These are phyloP conservation scores for Cyclotella atomus DNA, from an alignment of 108 stramenopile species.

Conservation along the genomic window DNA sequence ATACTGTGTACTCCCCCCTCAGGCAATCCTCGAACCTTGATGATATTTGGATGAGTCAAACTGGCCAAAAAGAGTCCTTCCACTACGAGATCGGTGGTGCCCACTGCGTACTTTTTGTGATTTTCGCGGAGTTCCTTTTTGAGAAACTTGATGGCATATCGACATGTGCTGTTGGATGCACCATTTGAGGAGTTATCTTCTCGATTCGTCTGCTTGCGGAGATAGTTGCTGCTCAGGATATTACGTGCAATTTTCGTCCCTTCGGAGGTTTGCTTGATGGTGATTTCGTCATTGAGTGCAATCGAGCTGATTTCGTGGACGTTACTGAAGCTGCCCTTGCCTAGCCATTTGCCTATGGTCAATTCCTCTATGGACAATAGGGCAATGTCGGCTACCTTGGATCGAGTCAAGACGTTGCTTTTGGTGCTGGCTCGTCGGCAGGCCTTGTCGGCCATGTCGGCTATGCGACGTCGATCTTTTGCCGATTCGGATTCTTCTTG, in stretches of 20 bases:
- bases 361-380: constrained; percentile 26
- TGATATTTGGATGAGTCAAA: constrained; percentile 76
- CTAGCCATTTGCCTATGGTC: constrained; percentile 49
- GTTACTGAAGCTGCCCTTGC: constrained; percentile 68
- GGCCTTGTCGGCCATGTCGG: constrained; percentile 24
- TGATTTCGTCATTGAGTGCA: not conserved
- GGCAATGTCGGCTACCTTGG: constrained; percentile 23
- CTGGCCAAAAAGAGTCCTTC: constrained; percentile 76
- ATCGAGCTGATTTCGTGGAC: constrained; percentile 58
- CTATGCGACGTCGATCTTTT: constrained; percentile 6
- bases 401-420: constrained; percentile 18
- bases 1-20: constrained; percentile 50
- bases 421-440: constrained; percentile 22
- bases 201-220: too few relatives aligned
- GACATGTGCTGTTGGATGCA: not conserved
- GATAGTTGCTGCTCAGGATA: not conserved
- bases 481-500: not conserved
- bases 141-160: constrained; percentile 66
- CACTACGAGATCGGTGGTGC: constrained; percentile 72
- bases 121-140: constrained; percentile 55
- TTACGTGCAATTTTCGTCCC: not conserved
- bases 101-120: constrained; percentile 62
- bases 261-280: not conserved
- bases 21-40: constrained; percentile 71
- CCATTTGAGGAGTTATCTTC: too few relatives aligned